Evolutionary conservation across 2,329 filamentous ascomycete genomes (phyloP).

Genomic region (Fusarium drepaniforme): DNA sequence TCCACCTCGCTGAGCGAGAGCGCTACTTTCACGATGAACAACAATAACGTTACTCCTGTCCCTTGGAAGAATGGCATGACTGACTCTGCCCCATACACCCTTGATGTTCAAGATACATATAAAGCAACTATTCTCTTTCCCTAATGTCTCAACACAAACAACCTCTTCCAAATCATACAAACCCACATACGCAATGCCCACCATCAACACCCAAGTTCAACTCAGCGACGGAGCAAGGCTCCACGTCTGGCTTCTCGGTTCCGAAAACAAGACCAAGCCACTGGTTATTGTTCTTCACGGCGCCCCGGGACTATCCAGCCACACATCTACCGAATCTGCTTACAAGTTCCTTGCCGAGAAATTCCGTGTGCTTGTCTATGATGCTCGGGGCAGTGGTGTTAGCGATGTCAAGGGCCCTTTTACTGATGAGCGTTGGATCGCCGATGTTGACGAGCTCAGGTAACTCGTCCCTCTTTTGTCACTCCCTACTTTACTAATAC

Average conservation of each 20-base stretch:
- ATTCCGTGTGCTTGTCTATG: slow-evolving; percentile 19
- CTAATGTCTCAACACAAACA: not conserved
- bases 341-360: slow-evolving; percentile 11
- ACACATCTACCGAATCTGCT: not conserved
- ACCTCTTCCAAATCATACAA: not conserved
- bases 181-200: not conserved
- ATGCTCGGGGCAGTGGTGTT: slow-evolving; percentile 10
- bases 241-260: slow-evolving; percentile 16
- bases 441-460: slow-evolving; percentile 16
- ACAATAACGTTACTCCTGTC: not conserved
- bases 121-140: not conserved
- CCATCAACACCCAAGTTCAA: not conserved
- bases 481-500: not conserved
- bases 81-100: no score
- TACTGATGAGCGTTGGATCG: slow-evolving; percentile 13
- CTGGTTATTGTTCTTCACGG: slow-evolving; percentile 15
- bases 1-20: slow-evolving; percentile 15
- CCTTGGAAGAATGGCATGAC: not conserved
- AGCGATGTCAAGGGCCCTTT: slow-evolving; percentile 12
- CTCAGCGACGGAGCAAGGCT: slow-evolving; percentile 17
- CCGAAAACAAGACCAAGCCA: slow-evolving; percentile 12
- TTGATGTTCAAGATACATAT: not conserved
- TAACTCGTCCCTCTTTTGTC: not conserved
- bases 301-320: slow-evolving; percentile 2
- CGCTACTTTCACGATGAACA: not conserved